These are phyloP conservation scores for Chlamydomonas schloesseri DNA, from an alignment of 139 green algal species.

Conservation along the genomic window DNA sequence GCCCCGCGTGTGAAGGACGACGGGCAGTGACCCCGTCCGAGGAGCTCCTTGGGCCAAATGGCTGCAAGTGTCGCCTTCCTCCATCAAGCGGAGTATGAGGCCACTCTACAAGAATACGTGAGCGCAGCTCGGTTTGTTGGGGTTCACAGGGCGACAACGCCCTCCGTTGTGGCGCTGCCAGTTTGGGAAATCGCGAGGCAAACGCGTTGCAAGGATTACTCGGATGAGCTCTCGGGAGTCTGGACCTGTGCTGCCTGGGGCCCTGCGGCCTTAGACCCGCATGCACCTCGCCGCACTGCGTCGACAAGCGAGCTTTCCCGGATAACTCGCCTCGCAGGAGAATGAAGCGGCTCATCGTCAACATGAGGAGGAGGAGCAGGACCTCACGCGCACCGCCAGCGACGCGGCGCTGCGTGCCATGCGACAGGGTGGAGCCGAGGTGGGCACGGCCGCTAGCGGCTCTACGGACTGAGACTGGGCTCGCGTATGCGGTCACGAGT, in stretches of 20 bases:
- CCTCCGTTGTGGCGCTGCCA: neutral
- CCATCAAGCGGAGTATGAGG: slow-evolving; percentile 13
- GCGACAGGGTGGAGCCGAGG: neutral
- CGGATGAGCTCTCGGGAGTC: too few species aligned
- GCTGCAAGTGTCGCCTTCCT: slow-evolving; percentile 22
- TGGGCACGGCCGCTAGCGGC: too few species aligned
- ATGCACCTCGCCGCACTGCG: too few species aligned
- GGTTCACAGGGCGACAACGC: too few species aligned
- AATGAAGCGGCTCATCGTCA: slow-evolving; percentile 4
- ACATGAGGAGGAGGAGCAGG: neutral
- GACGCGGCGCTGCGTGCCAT: neutral
- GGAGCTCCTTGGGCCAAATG: neutral
- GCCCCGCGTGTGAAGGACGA: too few species aligned
- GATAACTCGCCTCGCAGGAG: neutral
- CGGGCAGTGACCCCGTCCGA: too few species aligned
- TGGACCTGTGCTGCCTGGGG: neutral
- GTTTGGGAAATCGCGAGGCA: neutral
- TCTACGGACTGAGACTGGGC: neutral
- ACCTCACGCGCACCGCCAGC: neutral
- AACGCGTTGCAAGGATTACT: neutral
- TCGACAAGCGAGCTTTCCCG: too few species aligned
- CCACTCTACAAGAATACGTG: slow-evolving; percentile 4
- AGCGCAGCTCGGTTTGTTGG: neutral
- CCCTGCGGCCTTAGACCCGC: neutral
- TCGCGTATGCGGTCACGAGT: neutral